Evolutionary conservation across 1,139 yeast genomes (phyloP).

Genomic region (Kluyveromyces sp.): DNA sequence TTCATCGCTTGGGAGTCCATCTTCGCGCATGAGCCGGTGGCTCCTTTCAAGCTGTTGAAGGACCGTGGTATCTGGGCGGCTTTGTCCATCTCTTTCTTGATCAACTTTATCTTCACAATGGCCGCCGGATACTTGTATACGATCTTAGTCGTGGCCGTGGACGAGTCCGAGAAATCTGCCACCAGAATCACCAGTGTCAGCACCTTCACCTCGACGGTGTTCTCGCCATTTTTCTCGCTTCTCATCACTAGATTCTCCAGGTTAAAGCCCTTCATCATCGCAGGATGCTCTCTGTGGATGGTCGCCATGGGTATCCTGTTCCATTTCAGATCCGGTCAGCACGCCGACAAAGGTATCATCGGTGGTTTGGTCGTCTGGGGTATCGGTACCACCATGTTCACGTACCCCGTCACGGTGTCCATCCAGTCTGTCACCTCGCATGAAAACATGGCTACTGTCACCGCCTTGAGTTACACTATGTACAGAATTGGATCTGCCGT

Average conservation of each 20-base stretch:
- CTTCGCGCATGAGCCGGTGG: constrained; percentile 46
- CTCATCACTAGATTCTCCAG: constrained; percentile 44
- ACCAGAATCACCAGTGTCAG: constrained; percentile 55
- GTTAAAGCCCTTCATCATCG: constrained; percentile 50
- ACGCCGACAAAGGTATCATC: constrained; percentile 47
- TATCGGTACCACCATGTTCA: constrained; percentile 66
- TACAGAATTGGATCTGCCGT: constrained; percentile 52
- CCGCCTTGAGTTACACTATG: constrained; percentile 46
- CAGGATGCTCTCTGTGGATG: constrained; percentile 49
- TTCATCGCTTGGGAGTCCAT: constrained; percentile 48
- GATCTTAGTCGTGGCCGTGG: constrained; percentile 52
- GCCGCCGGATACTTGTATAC: constrained; percentile 60
- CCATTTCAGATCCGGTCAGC: constrained; percentile 47
- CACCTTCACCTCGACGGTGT: constrained; percentile 56
- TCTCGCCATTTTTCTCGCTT: constrained; percentile 54
- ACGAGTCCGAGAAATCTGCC: constrained; percentile 51
- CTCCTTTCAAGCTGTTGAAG: constrained; percentile 47
- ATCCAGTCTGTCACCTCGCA: constrained; percentile 53
- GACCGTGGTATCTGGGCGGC: constrained; percentile 67
- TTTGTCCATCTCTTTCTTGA: constrained; percentile 32
- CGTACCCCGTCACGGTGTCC: constrained; percentile 57
- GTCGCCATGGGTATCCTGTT: constrained; percentile 50
- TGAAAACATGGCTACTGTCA: constrained; percentile 52
- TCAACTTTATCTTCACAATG: constrained; percentile 53
- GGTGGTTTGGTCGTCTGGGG: constrained; percentile 60